Conservation (phyloP, 2,329 filamentous ascomycete species). For the Escovopsis weberi region DNA sequence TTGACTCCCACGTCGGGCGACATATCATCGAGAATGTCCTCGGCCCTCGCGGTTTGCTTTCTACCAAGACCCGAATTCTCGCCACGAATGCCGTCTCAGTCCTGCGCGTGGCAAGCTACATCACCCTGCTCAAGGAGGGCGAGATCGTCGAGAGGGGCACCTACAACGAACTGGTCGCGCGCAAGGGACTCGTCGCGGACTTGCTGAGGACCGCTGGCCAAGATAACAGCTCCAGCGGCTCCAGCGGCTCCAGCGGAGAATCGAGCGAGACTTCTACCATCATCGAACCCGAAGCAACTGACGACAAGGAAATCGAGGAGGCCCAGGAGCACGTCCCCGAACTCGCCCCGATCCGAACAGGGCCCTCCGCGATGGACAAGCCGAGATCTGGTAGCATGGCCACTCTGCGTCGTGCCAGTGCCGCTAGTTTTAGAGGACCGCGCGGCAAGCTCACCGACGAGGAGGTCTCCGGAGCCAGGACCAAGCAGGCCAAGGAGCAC, state of each 20-base stretch:
- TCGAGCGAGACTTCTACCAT: slow-evolving; percentile 43
- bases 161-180: slow-evolving; percentile 79
- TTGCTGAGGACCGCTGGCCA: slow-evolving; percentile 65
- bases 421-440: slow-evolving; percentile 76
- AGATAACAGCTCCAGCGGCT: slow-evolving; percentile 29
- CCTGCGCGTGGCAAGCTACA: slow-evolving; percentile 75
- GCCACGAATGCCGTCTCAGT: slow-evolving; percentile 94
- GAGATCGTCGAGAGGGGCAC: slow-evolving; percentile 77
- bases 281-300: slow-evolving; percentile 34
- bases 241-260: slow-evolving; percentile 26
- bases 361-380: slow-evolving; percentile 32
- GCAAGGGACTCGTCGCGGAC: slow-evolving; percentile 80
- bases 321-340: slow-evolving; percentile 64
- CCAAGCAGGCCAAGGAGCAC: slow-evolving; percentile 75
- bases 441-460: slow-evolving; percentile 77
- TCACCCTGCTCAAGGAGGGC: slow-evolving; percentile 71
- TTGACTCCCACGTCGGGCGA: slow-evolving; percentile 93
- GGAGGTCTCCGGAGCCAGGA: slow-evolving; percentile 59
- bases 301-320: slow-evolving; percentile 57
- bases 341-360: slow-evolving; percentile 57
- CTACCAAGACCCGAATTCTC: slow-evolving; percentile 76
- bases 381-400: slow-evolving; percentile 54
- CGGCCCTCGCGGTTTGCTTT: slow-evolving; percentile 67
- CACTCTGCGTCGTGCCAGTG: slow-evolving; percentile 79
- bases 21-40: slow-evolving; percentile 93